These are phyloP conservation scores for Ogataea saltuana DNA, from an alignment of 805 yeast genomes.

Conservation along the genomic window DNA sequence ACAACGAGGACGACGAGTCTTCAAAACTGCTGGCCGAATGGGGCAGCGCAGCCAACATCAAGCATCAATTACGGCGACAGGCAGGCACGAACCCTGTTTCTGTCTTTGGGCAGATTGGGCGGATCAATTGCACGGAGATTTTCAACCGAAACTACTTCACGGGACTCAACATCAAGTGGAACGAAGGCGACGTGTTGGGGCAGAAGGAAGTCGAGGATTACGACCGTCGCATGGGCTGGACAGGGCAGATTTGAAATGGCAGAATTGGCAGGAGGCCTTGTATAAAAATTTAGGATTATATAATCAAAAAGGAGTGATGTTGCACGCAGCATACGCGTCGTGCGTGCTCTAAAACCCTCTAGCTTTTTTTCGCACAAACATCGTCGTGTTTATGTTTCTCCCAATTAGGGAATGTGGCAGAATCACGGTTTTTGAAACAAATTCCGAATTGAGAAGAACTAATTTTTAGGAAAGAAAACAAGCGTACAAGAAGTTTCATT, in stretches of 20 bases:
- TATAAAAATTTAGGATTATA: slow-evolving; percentile 4
- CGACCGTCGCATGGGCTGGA: slow-evolving; percentile 32
- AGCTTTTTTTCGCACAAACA: not conserved
- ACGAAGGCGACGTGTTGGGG: slow-evolving; percentile 24
- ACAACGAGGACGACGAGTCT: slow-evolving; percentile 25
- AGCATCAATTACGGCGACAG: slow-evolving; percentile 24
- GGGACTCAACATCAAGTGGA: slow-evolving; percentile 31
- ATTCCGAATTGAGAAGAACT: slow-evolving; percentile 23
- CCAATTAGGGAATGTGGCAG: slow-evolving; percentile 24
- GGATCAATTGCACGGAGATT: slow-evolving; percentile 26
- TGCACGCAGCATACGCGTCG: slow-evolving; percentile 1
- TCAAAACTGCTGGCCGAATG: slow-evolving; percentile 27
- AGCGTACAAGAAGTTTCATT: slow-evolving; percentile 20
- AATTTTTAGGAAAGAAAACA: slow-evolving; percentile 19
- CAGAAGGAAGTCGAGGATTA: slow-evolving; percentile 30
- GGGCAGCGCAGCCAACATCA: slow-evolving; percentile 24
- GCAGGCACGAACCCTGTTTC: slow-evolving; percentile 25
- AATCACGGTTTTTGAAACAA: slow-evolving; percentile 19
- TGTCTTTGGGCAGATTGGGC: slow-evolving; percentile 29
- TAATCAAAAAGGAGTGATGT: not conserved
- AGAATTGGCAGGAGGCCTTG: too few species aligned
- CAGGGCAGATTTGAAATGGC: slow-evolving; percentile 8
- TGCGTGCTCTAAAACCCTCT: slow-evolving; percentile 2
- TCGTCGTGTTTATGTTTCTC: slow-evolving; percentile 25
- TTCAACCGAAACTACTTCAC: slow-evolving; percentile 26